phyloP scores from a whole-genome alignment of 306 rosid genomes.

The Calophaca sinica region DNA sequence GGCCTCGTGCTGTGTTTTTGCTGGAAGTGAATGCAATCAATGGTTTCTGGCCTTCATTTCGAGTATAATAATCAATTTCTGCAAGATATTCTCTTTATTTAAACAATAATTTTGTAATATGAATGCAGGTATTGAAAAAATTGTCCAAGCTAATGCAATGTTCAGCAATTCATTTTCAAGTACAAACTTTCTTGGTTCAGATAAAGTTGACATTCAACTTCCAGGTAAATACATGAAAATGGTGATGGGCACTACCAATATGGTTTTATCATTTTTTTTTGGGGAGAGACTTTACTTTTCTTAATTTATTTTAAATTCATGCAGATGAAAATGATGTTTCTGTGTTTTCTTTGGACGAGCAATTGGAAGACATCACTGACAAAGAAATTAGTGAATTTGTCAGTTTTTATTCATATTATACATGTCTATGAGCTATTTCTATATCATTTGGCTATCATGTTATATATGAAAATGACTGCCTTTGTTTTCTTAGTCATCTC shows the following conservation, averaged over 20 bases:
- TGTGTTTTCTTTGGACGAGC: conserved; percentile 77
- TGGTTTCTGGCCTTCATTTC: conserved; percentile 59
- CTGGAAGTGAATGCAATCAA: conserved; percentile 76
- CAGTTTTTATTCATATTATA: conserved; percentile 52
- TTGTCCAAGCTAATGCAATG: conserved; percentile 56
- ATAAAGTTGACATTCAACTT: conserved; percentile 74
- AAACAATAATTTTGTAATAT: conserved; percentile 29
- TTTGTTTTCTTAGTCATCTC: conserved; percentile 67
- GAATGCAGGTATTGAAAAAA: conserved; percentile 61
- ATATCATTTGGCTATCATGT: conserved; percentile 24
- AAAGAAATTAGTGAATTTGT: conserved; percentile 76
- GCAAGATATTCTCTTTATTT: conserved; percentile 10
- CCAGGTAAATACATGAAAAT: conserved; percentile 58
- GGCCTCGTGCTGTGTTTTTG: conserved; percentile 84
- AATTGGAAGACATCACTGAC: conserved; percentile 56
- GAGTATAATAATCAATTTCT: conserved; percentile 35
- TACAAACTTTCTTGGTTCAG: conserved; percentile 52
- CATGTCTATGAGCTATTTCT: conserved; percentile 17
- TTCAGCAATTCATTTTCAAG: conserved; percentile 57
- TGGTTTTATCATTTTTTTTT: neutral
- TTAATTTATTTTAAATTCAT: conserved; percentile 16
- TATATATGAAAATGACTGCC: conserved; percentile 37
- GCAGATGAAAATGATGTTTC: conserved; percentile 79
- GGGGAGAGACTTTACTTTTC: conserved; percentile 16
- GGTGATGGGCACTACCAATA: conserved; percentile 4